These are phyloP conservation scores for Paraurostyla sp. DNA, from an alignment of 73 alveolate genomes.

Conservation along the genomic window DNA sequence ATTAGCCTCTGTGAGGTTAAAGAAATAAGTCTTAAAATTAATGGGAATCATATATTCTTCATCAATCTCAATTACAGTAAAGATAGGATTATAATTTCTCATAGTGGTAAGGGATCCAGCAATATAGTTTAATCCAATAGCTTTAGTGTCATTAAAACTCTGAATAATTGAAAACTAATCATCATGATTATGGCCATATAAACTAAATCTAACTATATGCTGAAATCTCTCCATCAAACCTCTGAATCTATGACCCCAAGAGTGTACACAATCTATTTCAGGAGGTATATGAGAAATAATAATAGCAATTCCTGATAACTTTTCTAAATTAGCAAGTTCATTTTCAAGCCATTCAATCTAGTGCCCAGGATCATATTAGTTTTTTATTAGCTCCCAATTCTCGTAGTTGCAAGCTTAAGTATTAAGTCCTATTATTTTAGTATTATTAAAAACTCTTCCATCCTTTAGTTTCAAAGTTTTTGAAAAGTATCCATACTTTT, in stretches of 20 bases:
- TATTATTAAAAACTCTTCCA: background rate
- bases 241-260: slow-evolving; percentile 55
- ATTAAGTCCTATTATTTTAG: slow-evolving; percentile 62
- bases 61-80: slow-evolving; percentile 61
- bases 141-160: slow-evolving; percentile 2
- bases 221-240: slow-evolving; percentile 75
- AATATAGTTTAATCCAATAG: slow-evolving; percentile 29
- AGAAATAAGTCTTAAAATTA: slow-evolving; percentile 51
- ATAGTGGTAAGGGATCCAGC: slow-evolving; percentile 68
- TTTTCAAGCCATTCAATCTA: slow-evolving; percentile 65
- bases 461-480: slow-evolving; percentile 43
- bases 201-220: slow-evolving; percentile 47
- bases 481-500: slow-evolving; percentile 39
- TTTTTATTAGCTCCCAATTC: slow-evolving; percentile 59
- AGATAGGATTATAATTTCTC: slow-evolving; percentile 49
- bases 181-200: slow-evolving; percentile 70
- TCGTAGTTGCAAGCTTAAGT: slow-evolving; percentile 68
- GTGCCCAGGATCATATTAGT: slow-evolving; percentile 62
- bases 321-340: slow-evolving; percentile 47
- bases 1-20: slow-evolving; percentile 42
- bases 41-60: slow-evolving; percentile 63
- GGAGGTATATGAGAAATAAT: slow-evolving; percentile 70
- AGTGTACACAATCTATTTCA: slow-evolving; percentile 50
- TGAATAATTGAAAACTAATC: slow-evolving; percentile 30
- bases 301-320: slow-evolving; percentile 52